Percentiles rank a stretch among this genome's conserved stretches.
Conservation (phyloP, 805 yeast species). For the Starmerella asiatica region DNA sequence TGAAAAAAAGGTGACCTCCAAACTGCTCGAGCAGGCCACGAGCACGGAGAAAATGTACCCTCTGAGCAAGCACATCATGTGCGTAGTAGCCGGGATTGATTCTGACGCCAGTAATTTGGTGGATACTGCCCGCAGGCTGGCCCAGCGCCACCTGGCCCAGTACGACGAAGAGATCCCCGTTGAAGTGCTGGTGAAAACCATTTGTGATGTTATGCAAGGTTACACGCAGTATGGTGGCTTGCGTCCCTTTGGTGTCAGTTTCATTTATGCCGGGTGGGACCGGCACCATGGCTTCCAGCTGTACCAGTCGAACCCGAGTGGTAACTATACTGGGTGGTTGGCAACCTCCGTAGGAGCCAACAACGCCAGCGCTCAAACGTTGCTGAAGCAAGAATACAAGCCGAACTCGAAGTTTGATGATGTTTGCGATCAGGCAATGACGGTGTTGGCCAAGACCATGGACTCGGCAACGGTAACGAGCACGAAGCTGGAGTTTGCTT, state of each 20-base stretch:
- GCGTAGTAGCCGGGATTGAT: slow-evolving; percentile 97
- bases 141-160: slow-evolving; percentile 72
- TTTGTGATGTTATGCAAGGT: slow-evolving; percentile 92
- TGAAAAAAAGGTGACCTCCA: slow-evolving; percentile 87
- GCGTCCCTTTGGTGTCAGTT: slow-evolving; percentile 96
- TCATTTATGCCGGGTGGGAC: slow-evolving; percentile 91
- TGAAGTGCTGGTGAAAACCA: slow-evolving; percentile 70
- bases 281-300: slow-evolving; percentile 80
- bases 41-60: slow-evolving; percentile 85
- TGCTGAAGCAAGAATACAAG: slow-evolving; percentile 87
- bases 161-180: slow-evolving; percentile 92
- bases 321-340: slow-evolving; percentile 97
- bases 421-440: slow-evolving; percentile 77
- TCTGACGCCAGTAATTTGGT: slow-evolving; percentile 91
- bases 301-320: slow-evolving; percentile 92
- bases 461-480: slow-evolving; percentile 74
- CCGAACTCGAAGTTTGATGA: slow-evolving; percentile 54
- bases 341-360: slow-evolving; percentile 96
- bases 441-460: slow-evolving; percentile 86
- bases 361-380: slow-evolving; percentile 88
- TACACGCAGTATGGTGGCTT: slow-evolving; percentile 98
- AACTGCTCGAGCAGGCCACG: slow-evolving; percentile 84
- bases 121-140: slow-evolving; percentile 68
- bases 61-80: slow-evolving; percentile 54
- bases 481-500: slow-evolving; percentile 87